Percentiles rank a stretch among this genome's conserved stretches.
Evolutionary conservation across 2,329 filamentous ascomycete species (phyloP).

Genomic region (Dactylellina leptospora): DNA sequence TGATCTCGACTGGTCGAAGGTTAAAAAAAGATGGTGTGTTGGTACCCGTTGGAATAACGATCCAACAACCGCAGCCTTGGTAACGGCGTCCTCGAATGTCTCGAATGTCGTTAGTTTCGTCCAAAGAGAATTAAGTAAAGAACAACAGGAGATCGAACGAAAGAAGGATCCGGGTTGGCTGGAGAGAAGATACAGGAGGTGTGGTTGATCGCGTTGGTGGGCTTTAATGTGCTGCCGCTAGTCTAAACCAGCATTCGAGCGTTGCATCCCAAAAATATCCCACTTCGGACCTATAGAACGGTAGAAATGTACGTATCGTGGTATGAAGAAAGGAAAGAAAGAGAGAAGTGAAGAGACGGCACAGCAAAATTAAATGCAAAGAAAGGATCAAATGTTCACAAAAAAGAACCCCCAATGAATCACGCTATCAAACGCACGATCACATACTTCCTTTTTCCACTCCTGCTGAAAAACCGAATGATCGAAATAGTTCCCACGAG

Average conservation of each 20-base stretch:
- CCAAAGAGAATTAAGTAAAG: slow-evolving; percentile 6
- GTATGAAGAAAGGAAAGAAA: not conserved
- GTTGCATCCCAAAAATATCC: slow-evolving; percentile 20
- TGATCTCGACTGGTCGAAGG: too few relatives aligned
- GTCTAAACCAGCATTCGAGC: too few relatives aligned
- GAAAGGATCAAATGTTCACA: too few relatives aligned
- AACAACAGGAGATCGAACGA: too few relatives aligned
- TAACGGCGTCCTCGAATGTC: slow-evolving; percentile 40
- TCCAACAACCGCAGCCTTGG: slow-evolving; percentile 49
- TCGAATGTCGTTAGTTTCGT: slow-evolving; percentile 44
- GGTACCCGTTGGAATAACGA: slow-evolving; percentile 21
- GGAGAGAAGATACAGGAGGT: too few relatives aligned
- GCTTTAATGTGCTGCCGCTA: too few relatives aligned
- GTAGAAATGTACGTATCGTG: not conserved
- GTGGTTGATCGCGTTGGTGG: slow-evolving; percentile 10
- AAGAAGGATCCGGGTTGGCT: too few relatives aligned
- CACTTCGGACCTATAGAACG: not conserved
- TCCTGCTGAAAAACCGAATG: too few relatives aligned
- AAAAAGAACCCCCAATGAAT: too few relatives aligned
- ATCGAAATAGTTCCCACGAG: too few relatives aligned
- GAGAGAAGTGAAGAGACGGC: slow-evolving; percentile 5
- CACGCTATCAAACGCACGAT: too few relatives aligned
- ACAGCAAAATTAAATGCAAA: slow-evolving; percentile 9
- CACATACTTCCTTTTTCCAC: too few relatives aligned
- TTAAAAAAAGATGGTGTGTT: slow-evolving; percentile 20